Percentiles rank a stretch among this genome's conserved stretches.
These are phyloP conservation scores for Globisporangium nagaii DNA, from an alignment of 352 stramenopile genomes.

Conservation along the genomic window DNA sequence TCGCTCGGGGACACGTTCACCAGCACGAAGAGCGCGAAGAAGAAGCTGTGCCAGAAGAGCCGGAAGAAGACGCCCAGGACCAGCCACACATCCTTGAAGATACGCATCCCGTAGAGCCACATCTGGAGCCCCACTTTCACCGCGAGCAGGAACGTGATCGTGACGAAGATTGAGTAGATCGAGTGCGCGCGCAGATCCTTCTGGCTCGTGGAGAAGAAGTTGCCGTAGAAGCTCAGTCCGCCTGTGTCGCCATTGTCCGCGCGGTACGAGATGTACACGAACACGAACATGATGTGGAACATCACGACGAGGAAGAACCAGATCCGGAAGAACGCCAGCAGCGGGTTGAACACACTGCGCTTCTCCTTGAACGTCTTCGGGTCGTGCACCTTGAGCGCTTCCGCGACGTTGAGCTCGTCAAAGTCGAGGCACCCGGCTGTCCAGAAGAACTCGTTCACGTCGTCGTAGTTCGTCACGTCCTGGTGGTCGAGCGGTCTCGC, in stretches of 20 bases:
- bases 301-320: conserved; percentile 80
- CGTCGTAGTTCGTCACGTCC: conserved; percentile 85
- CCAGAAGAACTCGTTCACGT: conserved; percentile 90
- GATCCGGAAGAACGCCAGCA: conserved; percentile 77
- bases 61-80: conserved; percentile 56
- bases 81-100: conserved; percentile 66
- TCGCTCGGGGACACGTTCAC: conserved; percentile 61
- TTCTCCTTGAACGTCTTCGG: conserved; percentile 88
- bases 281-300: conserved; percentile 61
- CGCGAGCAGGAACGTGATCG: conserved; percentile 41
- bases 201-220: conserved; percentile 46
- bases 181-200: conserved; percentile 62
- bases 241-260: conserved; percentile 35
- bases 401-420: conserved; percentile 61
- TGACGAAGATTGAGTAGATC: conserved; percentile 67
- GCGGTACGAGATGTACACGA: conserved; percentile 71
- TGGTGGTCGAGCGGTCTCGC: conserved; percentile 64
- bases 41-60: conserved; percentile 68
- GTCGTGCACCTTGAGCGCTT: conserved; percentile 51
- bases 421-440: conserved; percentile 53
- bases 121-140: conserved; percentile 73
- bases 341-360: conserved; percentile 78
- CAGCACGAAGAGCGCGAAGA: conserved; percentile 60
- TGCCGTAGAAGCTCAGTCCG: conserved; percentile 56
- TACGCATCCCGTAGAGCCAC: conserved; percentile 60